A percentile compares a stretch with the other conserved stretches of the same genome.
These are phyloP conservation scores for Brassica napus DNA, from an alignment of 345 rosid genomes.

Conservation along the genomic window Da-Ae NC_063438.1:22315001-22315500, in stretches of 20 bases:
- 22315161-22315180: neutral
- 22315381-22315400: conserved; percentile 89
- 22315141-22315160: neutral
- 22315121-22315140: neutral
- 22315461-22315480: neutral
- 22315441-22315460: neutral
- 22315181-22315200: conserved; percentile 1
- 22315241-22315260: neutral
- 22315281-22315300: conserved; percentile 87
- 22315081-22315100: too few species aligned
- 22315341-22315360: conserved; percentile 75
- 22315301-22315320: conserved; percentile 95
- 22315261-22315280: conserved; percentile 59
- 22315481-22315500: neutral
- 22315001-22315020: neutral
- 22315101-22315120: conserved; percentile 7
- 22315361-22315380: conserved; percentile 77
- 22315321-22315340: conserved; percentile 87
- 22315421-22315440: neutral
- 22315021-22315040: conserved; percentile 8
- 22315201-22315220: neutral
- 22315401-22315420: conserved; percentile 2
- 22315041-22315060: conserved; percentile 4
- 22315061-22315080: neutral
- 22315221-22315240: neutral